Evolutionary conservation across 768 basidiomycete species (phyloP), one percentile per base, ranked within the genome.

Genomic region (Daedaleopsis nitida): DNA sequence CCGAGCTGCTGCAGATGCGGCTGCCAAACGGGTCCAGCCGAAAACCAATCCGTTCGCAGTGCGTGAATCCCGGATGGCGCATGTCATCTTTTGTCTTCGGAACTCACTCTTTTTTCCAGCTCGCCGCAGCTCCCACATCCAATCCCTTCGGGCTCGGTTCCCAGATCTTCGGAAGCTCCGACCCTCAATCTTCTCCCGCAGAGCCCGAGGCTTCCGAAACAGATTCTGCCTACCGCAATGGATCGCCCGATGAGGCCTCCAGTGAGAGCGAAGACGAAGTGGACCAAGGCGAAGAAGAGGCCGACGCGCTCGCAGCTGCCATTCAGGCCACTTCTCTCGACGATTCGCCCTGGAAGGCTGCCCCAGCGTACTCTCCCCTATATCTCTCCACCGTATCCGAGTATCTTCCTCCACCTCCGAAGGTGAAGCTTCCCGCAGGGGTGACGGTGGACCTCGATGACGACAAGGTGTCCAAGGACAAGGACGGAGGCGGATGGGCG

Each of bases 361-460:
- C 86, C 5, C 90, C 92, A 0, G 78, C 82, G 2, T 91, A 91
- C 66, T 77, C 81, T 11, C 77, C 90, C 0, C 66, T 88, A 3
- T 94, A 94, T 69, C 78, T 94, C 45, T 92, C 90, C 12, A 94
- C 92, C 0, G 69, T 77, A 5, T 78, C 85, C 5, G 92, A 94
- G 71, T 91, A 89, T 69, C 75, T 93, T 12, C 83, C 88, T 3
- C 81, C 85, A 0, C 77, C 79, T 52, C 69, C 83, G 12, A 86
- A 84, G 65, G 57, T 72, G 47, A 86, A 80, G 63, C 67, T 79
- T 0, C 75, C 80, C 1, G 69, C 80, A 2, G 78, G 73, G 16
- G 69, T 53, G 9, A 63, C 68, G 6, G 74, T 80, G 11, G 75
- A 86, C 39, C 75, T 78, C 23, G 78, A 80, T 27, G 73, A 69